Base-by-base conservation (phyloP, 179 eudicot species). In the Dionaea muscipula region DNA sequence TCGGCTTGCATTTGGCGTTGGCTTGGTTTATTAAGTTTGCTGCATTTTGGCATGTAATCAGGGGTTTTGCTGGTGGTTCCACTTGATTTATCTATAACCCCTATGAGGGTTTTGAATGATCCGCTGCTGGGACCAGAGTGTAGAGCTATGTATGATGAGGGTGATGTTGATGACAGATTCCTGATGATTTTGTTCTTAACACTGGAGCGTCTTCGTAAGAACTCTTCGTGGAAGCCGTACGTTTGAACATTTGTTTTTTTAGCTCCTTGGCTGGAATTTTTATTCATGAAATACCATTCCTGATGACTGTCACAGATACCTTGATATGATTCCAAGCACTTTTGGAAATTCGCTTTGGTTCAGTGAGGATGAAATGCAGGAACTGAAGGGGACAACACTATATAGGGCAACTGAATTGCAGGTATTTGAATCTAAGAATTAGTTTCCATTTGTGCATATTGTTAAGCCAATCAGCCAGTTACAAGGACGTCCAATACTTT, bases 311-410 rank as follows among this genome's bases (percentile, higher is more conserved):
- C 26, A 24, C 63, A 86, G 95, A 74, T 86, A 86, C 53, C 74
- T 90, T 65, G 94, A 86, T 78, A 75, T 90, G 81, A 84, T 90
- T 67, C 95, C 95, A 39, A 67, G 75, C 28, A 70, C 82, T 47
- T 90, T 90, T 64, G 80, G 82, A n/a, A 90, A 65, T 59, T 85
- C 97, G 33, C 94, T 84, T 62, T 90, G 97, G 97, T 90, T 84
- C 67, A 76, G 75, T 26, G 88, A 90, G 45, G 80, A 75, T 13
- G 97, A 86, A 68, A 82, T 84, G 53, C 61, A 64, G 61, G 97
- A 86, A 66, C 71, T 90, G 63, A 80, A 72, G 64, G 97, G 95
- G 35, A 90, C 97, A 43, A 64, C 87, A 38, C 54, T 90, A 53
- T 76, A 78, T 75, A 68, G 67, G 56, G 97, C 95, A 26, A 78